Percentiles rank a stretch among this genome's conserved stretches.
Conservation (phyloP, 2,329 filamentous ascomycete genomes). For the Epichloe aotearoae region DNA sequence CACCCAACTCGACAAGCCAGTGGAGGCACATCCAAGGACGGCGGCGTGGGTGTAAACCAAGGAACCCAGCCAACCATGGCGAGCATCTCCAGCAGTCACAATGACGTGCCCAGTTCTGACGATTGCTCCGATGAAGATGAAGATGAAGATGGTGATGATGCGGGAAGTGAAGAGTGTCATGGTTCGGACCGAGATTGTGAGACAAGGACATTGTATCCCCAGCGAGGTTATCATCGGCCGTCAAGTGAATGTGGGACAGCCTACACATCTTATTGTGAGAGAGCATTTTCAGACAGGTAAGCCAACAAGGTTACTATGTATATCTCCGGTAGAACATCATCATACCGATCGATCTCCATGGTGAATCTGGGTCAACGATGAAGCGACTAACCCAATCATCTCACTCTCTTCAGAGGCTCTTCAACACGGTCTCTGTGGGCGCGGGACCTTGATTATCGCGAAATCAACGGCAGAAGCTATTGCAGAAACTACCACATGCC, state of each 20-base stretch:
- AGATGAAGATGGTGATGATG: too few species aligned
- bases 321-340: too few species aligned
- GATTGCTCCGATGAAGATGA: conserved; percentile 10
- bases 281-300: conserved; percentile 25
- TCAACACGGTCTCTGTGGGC: conserved; percentile 37
- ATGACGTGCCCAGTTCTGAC: conserved; percentile 12
- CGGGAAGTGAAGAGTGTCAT: conserved; percentile 12
- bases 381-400: neutral
- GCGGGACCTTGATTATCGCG: conserved; percentile 39
- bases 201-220: conserved; percentile 30
- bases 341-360: too few species aligned
- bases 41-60: conserved; percentile 20
- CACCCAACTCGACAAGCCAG: neutral
- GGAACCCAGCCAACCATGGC: conserved; percentile 24
- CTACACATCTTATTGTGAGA: conserved; percentile 18
- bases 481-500: conserved; percentile 52
- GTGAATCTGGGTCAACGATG: neutral
- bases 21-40: neutral
- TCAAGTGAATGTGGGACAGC: conserved; percentile 22
- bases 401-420: conserved; percentile 18
- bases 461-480: conserved; percentile 50
- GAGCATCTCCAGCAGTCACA: conserved; percentile 21
- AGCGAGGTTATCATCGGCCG: conserved; percentile 26
- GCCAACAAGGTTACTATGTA: conserved; percentile 9
- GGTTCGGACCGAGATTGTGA: conserved; percentile 19